Evolutionary conservation across 2,329 filamentous ascomycete genomes (phyloP), one percentile per base, ranked within the genome.

Genomic region (Aspergillus spinulosporus): DNA sequence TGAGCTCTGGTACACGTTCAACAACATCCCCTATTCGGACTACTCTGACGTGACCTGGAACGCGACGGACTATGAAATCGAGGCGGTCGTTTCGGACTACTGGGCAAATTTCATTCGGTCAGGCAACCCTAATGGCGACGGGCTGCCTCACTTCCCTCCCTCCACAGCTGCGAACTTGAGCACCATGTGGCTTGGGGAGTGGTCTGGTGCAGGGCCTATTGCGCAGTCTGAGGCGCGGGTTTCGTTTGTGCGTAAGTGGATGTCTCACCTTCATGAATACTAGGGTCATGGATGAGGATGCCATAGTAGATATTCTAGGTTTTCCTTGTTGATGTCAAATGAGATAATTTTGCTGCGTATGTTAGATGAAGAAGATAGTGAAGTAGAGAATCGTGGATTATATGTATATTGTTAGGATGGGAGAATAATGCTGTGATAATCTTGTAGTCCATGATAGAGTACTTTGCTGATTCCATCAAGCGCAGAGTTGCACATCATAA

Each of bases 61-160:
- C 9, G 48, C 58, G 0, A 53, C 58, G 3, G 69, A 72, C 49
- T 70, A 66, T 52, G 55, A 45, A 6, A 66, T 73, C 39, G 61
- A 67, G 39, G 36, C 54, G 5, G 57, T 50, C 28, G 70, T 69
- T 42, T 58, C 59, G 4, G 46, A 62, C 14, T 74, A 73, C 57
- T 68, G 74, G 57, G 67, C 62, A 12, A 69, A 69, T 50, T 74
- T 73, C 49, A 69, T 65, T 37, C 59, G 56, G 45, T 69, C 60
- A 9, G 70, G 71, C 3, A 60, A 65, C 32, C 71, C 72, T 60
- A 75, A 57, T 61, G 70, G 46, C 69, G 58, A 58, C 15, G 44
- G 29, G 3, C 29, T 47, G 28, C 29, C n/a, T 34, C 15, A 45
- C n/a, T 45, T 28, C 3, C 14, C 21, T 4, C 21, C 26, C n/a